These are phyloP conservation scores for Fusarium lyarnte DNA, from an alignment of 2,329 filamentous ascomycete genomes.

Conservation along the genomic window DNA sequence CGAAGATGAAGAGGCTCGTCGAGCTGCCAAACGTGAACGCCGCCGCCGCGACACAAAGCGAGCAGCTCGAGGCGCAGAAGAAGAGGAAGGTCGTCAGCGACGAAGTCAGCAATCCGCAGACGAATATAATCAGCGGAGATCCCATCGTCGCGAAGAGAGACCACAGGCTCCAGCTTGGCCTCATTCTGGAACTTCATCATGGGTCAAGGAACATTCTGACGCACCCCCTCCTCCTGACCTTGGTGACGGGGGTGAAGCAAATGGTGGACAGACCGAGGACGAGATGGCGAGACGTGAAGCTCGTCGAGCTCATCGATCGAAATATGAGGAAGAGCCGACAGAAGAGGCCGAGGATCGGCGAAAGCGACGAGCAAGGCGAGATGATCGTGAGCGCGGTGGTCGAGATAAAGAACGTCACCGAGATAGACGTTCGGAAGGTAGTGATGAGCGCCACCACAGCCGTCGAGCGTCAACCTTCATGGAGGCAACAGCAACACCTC, in stretches of 20 bases:
- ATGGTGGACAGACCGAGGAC: conserved; percentile 53
- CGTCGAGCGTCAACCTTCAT: conserved; percentile 54
- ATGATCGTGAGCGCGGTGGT: conserved; percentile 48
- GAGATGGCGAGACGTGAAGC: conserved; percentile 62
- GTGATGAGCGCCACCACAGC: conserved; percentile 56
- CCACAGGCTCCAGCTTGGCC: conserved; percentile 61
- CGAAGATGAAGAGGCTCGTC: conserved; percentile 58
- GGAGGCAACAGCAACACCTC: conserved; percentile 57
- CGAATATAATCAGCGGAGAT: conserved; percentile 57
- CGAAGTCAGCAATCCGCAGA: conserved; percentile 51
- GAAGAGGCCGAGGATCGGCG: conserved; percentile 57
- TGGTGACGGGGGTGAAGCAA: conserved; percentile 44
- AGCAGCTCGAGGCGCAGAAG: conserved; percentile 53
- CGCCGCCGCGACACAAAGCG: conserved; percentile 63
- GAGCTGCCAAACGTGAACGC: conserved; percentile 59
- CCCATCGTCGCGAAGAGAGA: conserved; percentile 48
- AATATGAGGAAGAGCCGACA: conserved; percentile 53
- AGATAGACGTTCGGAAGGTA: conserved; percentile 53
- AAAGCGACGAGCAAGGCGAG: conserved; percentile 55
- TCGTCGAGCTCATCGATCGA: conserved; percentile 56
- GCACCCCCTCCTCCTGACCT: conserved; percentile 66
- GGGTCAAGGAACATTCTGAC: conserved; percentile 73
- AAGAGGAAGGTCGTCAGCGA: conserved; percentile 46
- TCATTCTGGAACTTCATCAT: conserved; percentile 71
- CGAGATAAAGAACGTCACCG: conserved; percentile 28